A percentile compares a stretch with the other conserved stretches of the same genome.
Evolutionary conservation across 2,329 filamentous ascomycete genomes (phyloP).

Genomic region (Mollisia scopiformis): DNA sequence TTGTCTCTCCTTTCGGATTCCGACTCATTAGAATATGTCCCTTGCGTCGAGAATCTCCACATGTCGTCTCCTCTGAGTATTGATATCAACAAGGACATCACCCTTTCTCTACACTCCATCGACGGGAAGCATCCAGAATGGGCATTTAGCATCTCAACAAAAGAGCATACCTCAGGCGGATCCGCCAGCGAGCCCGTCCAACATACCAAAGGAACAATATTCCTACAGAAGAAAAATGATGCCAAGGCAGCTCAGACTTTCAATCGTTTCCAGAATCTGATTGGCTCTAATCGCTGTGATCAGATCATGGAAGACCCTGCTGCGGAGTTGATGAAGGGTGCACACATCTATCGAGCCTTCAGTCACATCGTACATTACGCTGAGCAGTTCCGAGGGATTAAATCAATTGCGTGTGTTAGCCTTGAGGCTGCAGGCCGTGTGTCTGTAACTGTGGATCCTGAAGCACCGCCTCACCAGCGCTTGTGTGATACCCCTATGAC

Average conservation of each 20-base stretch:
- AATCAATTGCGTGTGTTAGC: constrained; percentile 5
- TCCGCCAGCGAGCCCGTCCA: not conserved
- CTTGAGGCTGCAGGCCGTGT: constrained; percentile 7
- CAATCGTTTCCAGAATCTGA: constrained; percentile 2
- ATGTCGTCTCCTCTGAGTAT: not conserved
- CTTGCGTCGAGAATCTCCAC: not conserved
- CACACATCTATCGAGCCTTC: constrained; percentile 14
- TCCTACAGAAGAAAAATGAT: not conserved
- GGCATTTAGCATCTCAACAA: not conserved
- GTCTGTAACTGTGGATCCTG: not conserved
- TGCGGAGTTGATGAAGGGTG: constrained; percentile 8
- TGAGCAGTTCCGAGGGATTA: constrained; percentile 7
- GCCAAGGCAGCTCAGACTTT: not conserved
- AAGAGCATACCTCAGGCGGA: not conserved
- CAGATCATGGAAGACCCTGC: constrained; percentile 1
- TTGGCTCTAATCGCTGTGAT: not conserved
- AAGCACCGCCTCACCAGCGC: not conserved
- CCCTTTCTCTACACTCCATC: not conserved
- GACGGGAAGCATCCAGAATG: not conserved
- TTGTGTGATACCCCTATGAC: not conserved
- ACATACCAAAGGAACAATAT: not conserved
- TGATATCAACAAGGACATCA: not conserved
- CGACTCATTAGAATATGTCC: not conserved
- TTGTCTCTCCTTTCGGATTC: constrained; percentile 7
- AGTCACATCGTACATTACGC: constrained; percentile 9